These are phyloP conservation scores for Fusarium brevicatenulatum DNA, from an alignment of 2,329 filamentous ascomycete genomes.

Conservation along the genomic window DNA sequence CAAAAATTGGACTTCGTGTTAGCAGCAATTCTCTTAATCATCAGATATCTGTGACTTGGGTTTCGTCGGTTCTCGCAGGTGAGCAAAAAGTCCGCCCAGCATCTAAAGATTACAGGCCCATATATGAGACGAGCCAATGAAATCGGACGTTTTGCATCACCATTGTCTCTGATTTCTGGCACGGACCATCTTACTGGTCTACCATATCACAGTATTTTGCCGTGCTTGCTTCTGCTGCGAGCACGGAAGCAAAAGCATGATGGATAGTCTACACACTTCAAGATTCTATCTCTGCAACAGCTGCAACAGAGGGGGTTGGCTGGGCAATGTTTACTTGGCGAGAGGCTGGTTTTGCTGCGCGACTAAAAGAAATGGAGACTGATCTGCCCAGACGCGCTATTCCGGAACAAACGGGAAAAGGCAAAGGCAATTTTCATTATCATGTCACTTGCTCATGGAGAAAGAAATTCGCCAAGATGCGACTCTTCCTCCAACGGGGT, in stretches of 20 bases:
- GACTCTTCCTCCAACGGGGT: constrained; percentile 22
- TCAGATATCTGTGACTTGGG: background rate
- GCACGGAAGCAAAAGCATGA: background rate
- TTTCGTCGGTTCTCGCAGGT: constrained; percentile 2
- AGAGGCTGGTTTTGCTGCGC: constrained; percentile 24
- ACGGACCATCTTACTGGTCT: constrained; percentile 33
- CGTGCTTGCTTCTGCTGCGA: constrained; percentile 6
- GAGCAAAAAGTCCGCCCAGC: constrained; percentile 29
- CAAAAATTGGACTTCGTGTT: background rate
- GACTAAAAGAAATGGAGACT: constrained; percentile 1
- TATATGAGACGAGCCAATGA: constrained; percentile 36
- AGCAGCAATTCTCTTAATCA: background rate
- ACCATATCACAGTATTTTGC: constrained; percentile 25
- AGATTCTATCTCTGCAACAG: background rate
- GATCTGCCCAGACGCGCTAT: constrained; percentile 10
- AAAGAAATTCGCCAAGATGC: constrained; percentile 30
- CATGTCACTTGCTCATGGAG: constrained; percentile 6
- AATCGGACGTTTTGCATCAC: constrained; percentile 29
- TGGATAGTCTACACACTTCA: background rate
- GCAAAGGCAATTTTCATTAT: constrained; percentile 11
- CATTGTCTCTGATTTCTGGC: constrained; percentile 36
- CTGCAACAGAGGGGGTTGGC: constrained; percentile 8
- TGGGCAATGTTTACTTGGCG: constrained; percentile 27
- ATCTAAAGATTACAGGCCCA: constrained; percentile 13
- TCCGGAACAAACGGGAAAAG: constrained; percentile 33